phyloP scores from a whole-genome alignment of 768 basidiomycete species.

The Epithele typhae region DNA sequence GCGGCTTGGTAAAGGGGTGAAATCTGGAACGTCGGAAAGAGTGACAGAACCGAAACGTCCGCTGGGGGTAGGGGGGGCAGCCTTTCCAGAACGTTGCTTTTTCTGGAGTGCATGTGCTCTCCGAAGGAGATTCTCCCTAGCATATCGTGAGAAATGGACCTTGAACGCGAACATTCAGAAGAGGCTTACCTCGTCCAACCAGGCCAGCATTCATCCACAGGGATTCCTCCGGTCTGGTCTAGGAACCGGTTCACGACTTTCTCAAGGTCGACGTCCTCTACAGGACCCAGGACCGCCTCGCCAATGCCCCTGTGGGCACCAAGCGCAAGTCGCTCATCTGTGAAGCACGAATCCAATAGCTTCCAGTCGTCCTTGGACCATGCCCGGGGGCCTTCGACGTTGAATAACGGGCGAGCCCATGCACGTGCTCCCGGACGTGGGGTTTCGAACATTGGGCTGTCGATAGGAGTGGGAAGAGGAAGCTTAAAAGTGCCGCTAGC shows the following conservation, averaged over 20 bases:
- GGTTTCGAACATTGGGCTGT: slow-evolving; percentile 10
- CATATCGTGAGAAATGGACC: background rate
- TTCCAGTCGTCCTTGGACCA: slow-evolving; percentile 86
- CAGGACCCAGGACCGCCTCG: slow-evolving; percentile 40
- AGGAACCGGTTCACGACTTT: slow-evolving; percentile 61
- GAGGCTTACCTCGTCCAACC: slow-evolving; percentile 54
- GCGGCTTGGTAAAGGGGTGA: slow-evolving; percentile 39
- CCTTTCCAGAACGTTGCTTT: slow-evolving; percentile 53
- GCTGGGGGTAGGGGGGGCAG: slow-evolving; percentile 53
- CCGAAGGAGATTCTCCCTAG: slow-evolving; percentile 47
- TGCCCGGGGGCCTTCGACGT: slow-evolving; percentile 20
- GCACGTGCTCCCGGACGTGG: slow-evolving; percentile 4
- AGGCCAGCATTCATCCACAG: slow-evolving; percentile 22
- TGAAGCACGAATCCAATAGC: slow-evolving; percentile 71
- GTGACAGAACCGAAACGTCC: slow-evolving; percentile 23
- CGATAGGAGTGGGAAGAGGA: background rate
- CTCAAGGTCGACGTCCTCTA: slow-evolving; percentile 48
- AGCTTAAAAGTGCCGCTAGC: background rate
- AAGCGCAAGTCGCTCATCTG: slow-evolving; percentile 58
- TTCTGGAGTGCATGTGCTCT: slow-evolving; percentile 53
- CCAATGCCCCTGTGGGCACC: slow-evolving; percentile 30
- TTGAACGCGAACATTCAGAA: background rate
- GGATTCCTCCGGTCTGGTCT: slow-evolving; percentile 40
- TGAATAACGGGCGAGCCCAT: slow-evolving; percentile 5
- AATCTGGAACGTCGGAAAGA: slow-evolving; percentile 41